Base-by-base conservation (phyloP, 2,329 filamentous ascomycete genomes). In the Atkinsonella hypoxylon region DNA sequence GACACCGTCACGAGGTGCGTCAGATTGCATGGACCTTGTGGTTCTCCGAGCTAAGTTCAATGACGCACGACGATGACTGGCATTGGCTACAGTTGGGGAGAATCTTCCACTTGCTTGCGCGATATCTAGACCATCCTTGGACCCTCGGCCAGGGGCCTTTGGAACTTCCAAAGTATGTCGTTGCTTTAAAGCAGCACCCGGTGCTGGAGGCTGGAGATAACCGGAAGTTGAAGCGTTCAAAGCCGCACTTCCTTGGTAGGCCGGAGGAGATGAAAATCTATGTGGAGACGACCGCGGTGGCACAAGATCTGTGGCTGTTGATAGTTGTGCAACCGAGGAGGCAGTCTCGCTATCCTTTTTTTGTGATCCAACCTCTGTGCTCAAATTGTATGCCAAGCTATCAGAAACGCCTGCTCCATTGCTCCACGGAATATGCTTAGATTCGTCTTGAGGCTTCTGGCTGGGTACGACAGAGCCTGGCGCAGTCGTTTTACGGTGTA, bases 141-240 rank as follows among this genome's bases (percentile, higher is more conserved):
- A 89, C 49, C 71, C 77, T 58, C 87, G 78, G 34, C 77, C 71
- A n/a, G 82, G 75, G 15, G 75, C 66, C 66, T 83, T 87, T 8
- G 90, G 89, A 0, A 95, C 88, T 66, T 95, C 89, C 26, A 96
- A 75, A 0, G 89, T 95, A 68, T 95, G 86, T 56, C 90, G 82
- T 54, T 95, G 88, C 65, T 85, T 85, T 46, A 91, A 70, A 50
- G 79, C 77, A 18, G 77, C 70, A 13, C 74, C 73, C 22, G 58
- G 50, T 38, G 55, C 43, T 3, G 62, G 58, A 9, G 79, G 71
- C 39, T 82, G 75, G 43, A 74, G 65, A 52, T 75, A 69, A 3
- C 70, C 69, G n/a, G 78, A 76, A 1, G 75, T 69, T 12, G 75
- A 71, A 31, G 69, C 63, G 31, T 65, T 66, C 38, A 67, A 62